Evolutionary conservation across 179 eudicot genomes (phyloP).

Genomic region (Beta macrorhiza): DNA sequence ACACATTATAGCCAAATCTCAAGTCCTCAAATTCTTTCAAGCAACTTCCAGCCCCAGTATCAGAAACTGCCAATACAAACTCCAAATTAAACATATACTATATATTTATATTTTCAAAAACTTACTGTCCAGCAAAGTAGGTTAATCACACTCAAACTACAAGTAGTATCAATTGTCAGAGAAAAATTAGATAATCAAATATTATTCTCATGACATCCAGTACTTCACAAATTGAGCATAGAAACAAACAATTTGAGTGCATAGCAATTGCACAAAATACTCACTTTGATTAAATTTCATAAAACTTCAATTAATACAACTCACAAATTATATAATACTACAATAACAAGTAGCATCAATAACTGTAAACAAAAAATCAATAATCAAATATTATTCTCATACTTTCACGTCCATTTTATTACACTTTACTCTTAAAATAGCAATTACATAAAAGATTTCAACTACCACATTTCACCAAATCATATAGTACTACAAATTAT

Average conservation of each 20-base stretch:
- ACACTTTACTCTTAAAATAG: no score
- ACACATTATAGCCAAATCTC: slow-evolving; percentile 26
- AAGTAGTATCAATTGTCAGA: not conserved
- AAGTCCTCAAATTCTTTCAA: slow-evolving; percentile 60
- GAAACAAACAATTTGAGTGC: slow-evolving; percentile 19
- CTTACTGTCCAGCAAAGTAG: not conserved
- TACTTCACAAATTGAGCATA: not conserved
- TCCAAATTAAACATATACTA: no score
- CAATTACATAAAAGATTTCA: no score
- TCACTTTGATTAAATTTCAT: no score
- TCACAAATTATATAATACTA: no score
- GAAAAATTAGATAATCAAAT: not conserved
- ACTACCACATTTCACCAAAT: not conserved
- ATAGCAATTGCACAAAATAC: slow-evolving; percentile 3
- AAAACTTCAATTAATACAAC: no score
- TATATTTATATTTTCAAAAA: no score
- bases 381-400: no score
- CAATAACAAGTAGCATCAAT: no score
- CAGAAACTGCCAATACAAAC: slow-evolving; percentile 54
- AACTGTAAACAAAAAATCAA: no score
- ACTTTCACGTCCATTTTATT: no score
- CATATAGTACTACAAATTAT: not conserved
- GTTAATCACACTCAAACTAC: not conserved
- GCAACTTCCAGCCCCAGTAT: slow-evolving; percentile 72
- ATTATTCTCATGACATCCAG: not conserved